Base-by-base conservation (phyloP, 2,329 filamentous ascomycete genomes). In the Albophoma yamanashiensis region DNA sequence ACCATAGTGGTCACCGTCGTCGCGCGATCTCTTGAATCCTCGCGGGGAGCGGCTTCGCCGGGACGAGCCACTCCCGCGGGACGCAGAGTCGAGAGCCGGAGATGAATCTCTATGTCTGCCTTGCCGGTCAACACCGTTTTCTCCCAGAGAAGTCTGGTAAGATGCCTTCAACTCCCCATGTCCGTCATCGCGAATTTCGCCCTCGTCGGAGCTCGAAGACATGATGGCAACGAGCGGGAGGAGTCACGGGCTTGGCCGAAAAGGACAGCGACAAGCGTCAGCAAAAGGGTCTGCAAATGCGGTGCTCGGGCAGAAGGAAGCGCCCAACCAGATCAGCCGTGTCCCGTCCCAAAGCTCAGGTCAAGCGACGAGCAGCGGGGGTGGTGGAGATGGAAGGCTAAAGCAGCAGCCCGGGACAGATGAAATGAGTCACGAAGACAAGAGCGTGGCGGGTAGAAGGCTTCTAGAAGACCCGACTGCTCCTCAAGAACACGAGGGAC, bases 71-170 rank as follows among this genome's bases (percentile, higher is more conserved):
- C 72, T 75, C 66, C 75, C 68, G 68, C 74, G 78, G 56, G 77
- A 74, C 63, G 72, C 71, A 64, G 74, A 69, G 70, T 77, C 77
- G 75, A 76, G 70, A 53, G 82, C 81, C 67, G 83, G 83, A 64
- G 84, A 85, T 70, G 83, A 82, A 67, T 77, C 71, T 80, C 79
- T 83, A 78, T 77, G 82, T 92, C 91, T 96, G 89, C 89, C 84
- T 82, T 82, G 86, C 85, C 88, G 89, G 91, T 96, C 89, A 96
- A 96, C 87, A 84, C 83, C 86, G 84, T 79, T 87, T 88, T 86
- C 83, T 83, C 87, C 85, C 82, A 83, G 78, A 42, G 76, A 82
- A 82, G 82, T 82, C 80, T 82, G 87, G 85, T 87, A 88, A 88
- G 89, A 89, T 94, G 91, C 90, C 91, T 94, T 94, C 75, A 76